These are phyloP conservation scores for Medicago lupulina DNA, from an alignment of 306 rosid genomes.

Conservation along the genomic window DNA sequence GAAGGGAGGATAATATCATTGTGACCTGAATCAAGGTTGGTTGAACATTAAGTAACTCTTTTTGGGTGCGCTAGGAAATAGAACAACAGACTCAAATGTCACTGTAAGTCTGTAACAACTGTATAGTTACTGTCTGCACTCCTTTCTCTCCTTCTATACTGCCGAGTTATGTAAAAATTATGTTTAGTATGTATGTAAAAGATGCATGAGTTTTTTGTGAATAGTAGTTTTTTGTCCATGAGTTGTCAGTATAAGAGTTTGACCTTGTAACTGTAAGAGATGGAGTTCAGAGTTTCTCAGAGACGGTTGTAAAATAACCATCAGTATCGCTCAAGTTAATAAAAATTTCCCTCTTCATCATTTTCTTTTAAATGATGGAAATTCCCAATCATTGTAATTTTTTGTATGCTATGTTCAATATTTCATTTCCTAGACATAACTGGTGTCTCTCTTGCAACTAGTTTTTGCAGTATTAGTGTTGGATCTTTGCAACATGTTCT, in stretches of 20 bases:
- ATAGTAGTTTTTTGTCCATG: too few species aligned
- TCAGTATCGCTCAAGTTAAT: too few species aligned
- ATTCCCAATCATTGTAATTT: neutral
- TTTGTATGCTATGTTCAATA: slow-evolving; percentile 2
- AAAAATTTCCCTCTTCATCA: too few species aligned
- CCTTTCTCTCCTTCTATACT: slow-evolving; percentile 19
- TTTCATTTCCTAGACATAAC: neutral
- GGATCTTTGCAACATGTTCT: slow-evolving; percentile 9
- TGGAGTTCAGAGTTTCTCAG: too few species aligned
- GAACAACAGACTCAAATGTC: slow-evolving; percentile 8
- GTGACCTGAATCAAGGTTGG: slow-evolving; percentile 6
- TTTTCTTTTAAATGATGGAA: slow-evolving; percentile 12
- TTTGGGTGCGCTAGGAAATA: slow-evolving; percentile 23
- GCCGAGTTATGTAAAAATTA: slow-evolving; percentile 32
- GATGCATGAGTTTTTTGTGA: too few species aligned
- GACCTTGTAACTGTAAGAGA: too few species aligned
- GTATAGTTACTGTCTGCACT: slow-evolving; percentile 4
- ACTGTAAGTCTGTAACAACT: slow-evolving; percentile 23
- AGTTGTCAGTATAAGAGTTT: too few species aligned
- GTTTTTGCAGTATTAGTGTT: slow-evolving; percentile 3
- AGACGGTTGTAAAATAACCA: too few species aligned
- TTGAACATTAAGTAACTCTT: neutral
- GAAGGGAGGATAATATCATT: slow-evolving; percentile 8
- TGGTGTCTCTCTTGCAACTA: slow-evolving; percentile 22
- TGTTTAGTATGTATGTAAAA: slow-evolving; percentile 11